A percentile compares a stretch with the other conserved stretches of the same genome.
These are phyloP conservation scores for Ceratocystis destructans DNA, from an alignment of 2,329 filamentous ascomycete genomes.

Conservation along the genomic window DNA sequence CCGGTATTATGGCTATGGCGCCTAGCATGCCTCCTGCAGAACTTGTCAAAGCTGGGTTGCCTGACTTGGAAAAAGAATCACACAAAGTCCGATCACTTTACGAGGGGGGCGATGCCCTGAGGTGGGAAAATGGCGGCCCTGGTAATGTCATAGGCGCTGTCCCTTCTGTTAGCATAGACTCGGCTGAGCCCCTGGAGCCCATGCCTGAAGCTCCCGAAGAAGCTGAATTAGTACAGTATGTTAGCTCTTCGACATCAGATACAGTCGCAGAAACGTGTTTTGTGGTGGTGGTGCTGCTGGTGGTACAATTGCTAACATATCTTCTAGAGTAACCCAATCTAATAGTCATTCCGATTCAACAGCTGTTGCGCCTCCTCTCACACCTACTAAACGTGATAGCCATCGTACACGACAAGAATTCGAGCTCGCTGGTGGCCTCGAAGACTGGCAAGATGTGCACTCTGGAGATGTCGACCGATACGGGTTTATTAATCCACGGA, in stretches of 20 bases:
- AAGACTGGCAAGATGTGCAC: constrained; percentile 54
- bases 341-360: constrained; percentile 25
- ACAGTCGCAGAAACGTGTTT: background rate
- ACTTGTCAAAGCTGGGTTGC: constrained; percentile 34
- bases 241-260: background rate
- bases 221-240: constrained; percentile 27
- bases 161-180: background rate
- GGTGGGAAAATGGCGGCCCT: constrained; percentile 37
- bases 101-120: constrained; percentile 40
- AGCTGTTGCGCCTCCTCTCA: constrained; percentile 31
- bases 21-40: constrained; percentile 33
- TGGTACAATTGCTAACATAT: constrained; percentile 21
- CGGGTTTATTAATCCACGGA: constrained; percentile 45
- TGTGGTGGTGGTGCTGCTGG: background rate
- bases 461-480: constrained; percentile 52
- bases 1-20: background rate
- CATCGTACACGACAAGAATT: constrained; percentile 30
- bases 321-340: constrained; percentile 15
- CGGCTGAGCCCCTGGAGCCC: constrained; percentile 34
- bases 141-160: background rate
- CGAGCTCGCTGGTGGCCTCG: constrained; percentile 44
- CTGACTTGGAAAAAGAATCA: constrained; percentile 47
- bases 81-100: constrained; percentile 56
- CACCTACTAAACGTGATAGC: constrained; percentile 30
- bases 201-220: constrained; percentile 39